Base-by-base conservation (phyloP, 2,329 filamentous ascomycete genomes). In the Diplodia corticola region DNA sequence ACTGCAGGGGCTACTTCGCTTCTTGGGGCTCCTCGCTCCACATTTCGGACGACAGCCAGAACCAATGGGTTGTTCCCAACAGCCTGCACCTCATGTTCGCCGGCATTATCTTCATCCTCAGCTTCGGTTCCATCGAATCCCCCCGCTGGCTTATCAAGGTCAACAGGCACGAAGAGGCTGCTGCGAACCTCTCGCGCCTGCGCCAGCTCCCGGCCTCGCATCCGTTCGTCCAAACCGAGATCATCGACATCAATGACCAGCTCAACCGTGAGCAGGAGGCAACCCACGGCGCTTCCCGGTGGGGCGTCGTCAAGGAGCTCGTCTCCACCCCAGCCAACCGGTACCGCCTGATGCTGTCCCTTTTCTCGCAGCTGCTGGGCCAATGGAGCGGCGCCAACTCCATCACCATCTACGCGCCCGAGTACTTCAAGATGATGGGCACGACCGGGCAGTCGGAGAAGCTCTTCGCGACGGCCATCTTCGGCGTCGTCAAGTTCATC, bases 81-180 rank as follows among this genome's bases (percentile, higher is more conserved):
- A 88, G 87, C 70, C 81, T 93, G 66, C 91, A 94, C 74, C 82
- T 94, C 75, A 92, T 92, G 73, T 92, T 93, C 72, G 88, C 90
- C 2, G 85, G 85, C 4, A 78, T 93, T 68, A 92, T 93, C 73
- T 85, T 91, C 73, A 71, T 86, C 65, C 82, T 93, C 15, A 90
- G 87, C 12, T 89, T 91, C 74, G 84, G 90, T 70, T 85, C 89
- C 69, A 83, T 82, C 66, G 90, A 92, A 75, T 91, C 89, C 0
- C 90, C 90, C 0, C 87, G 90, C 10, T 92, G 84, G 78, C 84
- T 92, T 7, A 80, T 91, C 76, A 91, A 90, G 75, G 78, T 85
- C 63, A 86, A 86, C 37, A 82, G 86, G 37, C 74, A 84, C 7
- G 87, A 89, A 67, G 71, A 87, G 71, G 89, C 88, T 4, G 79